A percentile compares a stretch with the other conserved stretches of the same genome.
phyloP scores from a whole-genome alignment of 306 rosid genomes.

The Dalbergia cochinchinensis region DNA sequence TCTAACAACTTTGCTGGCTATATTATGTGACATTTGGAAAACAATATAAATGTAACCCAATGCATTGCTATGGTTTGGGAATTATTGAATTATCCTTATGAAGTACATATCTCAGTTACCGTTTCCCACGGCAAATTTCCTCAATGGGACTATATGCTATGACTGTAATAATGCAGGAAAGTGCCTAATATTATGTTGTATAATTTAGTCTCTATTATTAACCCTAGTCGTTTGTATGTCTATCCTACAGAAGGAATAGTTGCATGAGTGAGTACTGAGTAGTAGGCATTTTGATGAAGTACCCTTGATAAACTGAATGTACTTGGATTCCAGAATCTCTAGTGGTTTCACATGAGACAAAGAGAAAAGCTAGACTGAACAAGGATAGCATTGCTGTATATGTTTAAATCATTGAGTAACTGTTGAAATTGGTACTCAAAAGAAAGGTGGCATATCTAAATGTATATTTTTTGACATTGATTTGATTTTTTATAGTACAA shows the following conservation, averaged over 20 bases:
- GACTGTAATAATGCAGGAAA: too few relatives aligned
- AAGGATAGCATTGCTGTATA: constrained; percentile 14
- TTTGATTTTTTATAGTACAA: too few relatives aligned
- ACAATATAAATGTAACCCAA: constrained; percentile 5
- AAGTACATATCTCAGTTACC: neutral
- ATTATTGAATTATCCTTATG: neutral
- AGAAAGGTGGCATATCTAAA: too few relatives aligned
- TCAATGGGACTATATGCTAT: constrained; percentile 26
- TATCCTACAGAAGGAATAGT: constrained; percentile 47
- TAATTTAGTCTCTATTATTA: neutral
- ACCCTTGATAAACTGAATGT: constrained; percentile 39
- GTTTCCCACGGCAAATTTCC: constrained; percentile 22
- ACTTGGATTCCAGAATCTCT: constrained; percentile 52
- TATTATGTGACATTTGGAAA: constrained; percentile 1
- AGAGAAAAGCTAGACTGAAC: constrained; percentile 42
- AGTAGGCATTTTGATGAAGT: constrained; percentile 52
- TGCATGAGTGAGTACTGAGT: constrained; percentile 34
- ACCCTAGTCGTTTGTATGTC: constrained; percentile 24
- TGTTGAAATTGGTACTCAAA: too few relatives aligned
- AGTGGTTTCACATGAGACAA: constrained; percentile 56
- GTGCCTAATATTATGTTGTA: too few relatives aligned
- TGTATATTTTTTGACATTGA: too few relatives aligned
- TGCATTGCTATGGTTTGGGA: constrained; percentile 1
- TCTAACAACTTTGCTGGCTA: constrained; percentile 15
- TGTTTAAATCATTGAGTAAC: constrained; percentile 18